phyloP scores from a whole-genome alignment of 257 asterid genomes.

The Solanum chiquidenum region DNA sequence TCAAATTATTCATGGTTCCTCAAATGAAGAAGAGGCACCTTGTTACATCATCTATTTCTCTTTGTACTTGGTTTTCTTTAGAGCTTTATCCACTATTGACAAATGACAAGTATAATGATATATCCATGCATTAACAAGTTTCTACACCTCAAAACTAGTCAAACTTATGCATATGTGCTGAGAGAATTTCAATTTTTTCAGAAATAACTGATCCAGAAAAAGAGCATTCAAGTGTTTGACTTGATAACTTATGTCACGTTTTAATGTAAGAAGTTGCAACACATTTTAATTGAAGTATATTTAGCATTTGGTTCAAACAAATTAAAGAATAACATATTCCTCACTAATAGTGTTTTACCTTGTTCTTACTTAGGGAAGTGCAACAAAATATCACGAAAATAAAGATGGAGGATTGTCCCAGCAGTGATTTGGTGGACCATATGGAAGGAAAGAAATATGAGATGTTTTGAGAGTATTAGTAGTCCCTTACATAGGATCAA shows the following conservation, averaged over 20 bases:
- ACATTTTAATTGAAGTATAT: not conserved
- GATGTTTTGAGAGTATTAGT: no score
- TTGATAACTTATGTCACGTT: not conserved
- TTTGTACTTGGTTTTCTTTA: not conserved
- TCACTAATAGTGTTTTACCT: not conserved
- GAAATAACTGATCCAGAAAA: not conserved
- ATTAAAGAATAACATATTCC: not conserved
- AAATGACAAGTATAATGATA: not conserved
- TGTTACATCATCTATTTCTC: not conserved
- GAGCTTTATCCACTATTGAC: not conserved
- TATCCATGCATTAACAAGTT: not conserved
- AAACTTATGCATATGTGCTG: not conserved
- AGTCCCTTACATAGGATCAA: no score
- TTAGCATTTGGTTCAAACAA: not conserved
- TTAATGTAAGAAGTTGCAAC: not conserved
- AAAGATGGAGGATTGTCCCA: no score
- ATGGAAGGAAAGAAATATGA: no score
- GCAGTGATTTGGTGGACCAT: no score
- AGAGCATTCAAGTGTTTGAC: not conserved
- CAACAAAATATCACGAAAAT: not conserved
- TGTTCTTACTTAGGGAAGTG: not conserved
- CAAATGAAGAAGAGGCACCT: not conserved
- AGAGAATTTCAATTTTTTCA: not conserved
- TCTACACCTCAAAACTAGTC: not conserved
- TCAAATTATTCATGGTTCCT: not conserved